Conservation (phyloP, 1,139 yeast species). For the Neolecta irregularis region DNA sequence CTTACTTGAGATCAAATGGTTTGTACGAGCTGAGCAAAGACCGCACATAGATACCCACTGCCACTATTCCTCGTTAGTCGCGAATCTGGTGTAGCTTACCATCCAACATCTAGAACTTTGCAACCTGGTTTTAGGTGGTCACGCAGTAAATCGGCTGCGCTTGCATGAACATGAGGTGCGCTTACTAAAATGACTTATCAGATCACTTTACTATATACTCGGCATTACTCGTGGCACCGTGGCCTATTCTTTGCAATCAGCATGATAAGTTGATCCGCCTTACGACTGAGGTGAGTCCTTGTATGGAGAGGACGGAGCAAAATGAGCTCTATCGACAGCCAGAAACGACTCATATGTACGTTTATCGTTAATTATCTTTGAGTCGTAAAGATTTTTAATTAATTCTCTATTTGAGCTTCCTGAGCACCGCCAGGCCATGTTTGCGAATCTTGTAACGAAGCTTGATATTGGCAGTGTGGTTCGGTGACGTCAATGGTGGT, state of each 20-base stretch:
- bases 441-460: neutral
- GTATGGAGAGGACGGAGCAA: conserved; percentile 13
- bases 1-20: neutral
- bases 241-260: conserved; percentile 11
- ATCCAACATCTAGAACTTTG: conserved; percentile 15
- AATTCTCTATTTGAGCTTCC: conserved; percentile 11
- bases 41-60: conserved; percentile 15
- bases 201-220: too few species aligned
- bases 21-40: conserved; percentile 13
- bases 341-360: too few species aligned
- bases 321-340: conserved; percentile 13
- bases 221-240: conserved; percentile 14
- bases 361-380: neutral
- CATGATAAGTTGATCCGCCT: neutral
- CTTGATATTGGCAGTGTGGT: too few species aligned
- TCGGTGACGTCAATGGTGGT: too few species aligned
- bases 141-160: conserved; percentile 11
- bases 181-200: too few species aligned
- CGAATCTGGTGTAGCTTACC: too few species aligned
- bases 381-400: conserved; percentile 10
- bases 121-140: conserved; percentile 13
- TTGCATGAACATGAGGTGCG: conserved; percentile 18
- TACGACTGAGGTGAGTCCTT: conserved; percentile 14
- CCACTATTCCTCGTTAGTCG: too few species aligned
- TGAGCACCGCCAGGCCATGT: conserved; percentile 15